Percentiles rank a stretch among this genome's conserved stretches.
phyloP scores from a whole-genome alignment of 768 basidiomycete genomes.

The Termitomyces sp. region DNA sequence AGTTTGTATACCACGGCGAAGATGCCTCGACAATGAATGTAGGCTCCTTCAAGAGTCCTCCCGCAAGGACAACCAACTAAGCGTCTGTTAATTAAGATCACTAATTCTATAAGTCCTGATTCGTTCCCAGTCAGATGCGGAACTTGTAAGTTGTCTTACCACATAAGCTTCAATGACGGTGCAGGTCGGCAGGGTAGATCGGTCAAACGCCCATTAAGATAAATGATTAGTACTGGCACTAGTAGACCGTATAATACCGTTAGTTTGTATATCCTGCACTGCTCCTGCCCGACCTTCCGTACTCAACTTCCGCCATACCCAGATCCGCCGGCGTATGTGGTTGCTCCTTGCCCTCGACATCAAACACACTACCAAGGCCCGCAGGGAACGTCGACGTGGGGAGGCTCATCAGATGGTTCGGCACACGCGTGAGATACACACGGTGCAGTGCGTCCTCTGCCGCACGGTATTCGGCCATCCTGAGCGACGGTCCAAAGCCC shows the following conservation, averaged over 20 bases:
- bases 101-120: too few relatives aligned
- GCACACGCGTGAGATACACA: constrained; percentile 78
- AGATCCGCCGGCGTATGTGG: constrained; percentile 53
- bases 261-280: constrained; percentile 8
- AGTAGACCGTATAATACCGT: neutral
- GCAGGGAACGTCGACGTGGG: constrained; percentile 74
- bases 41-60: too few relatives aligned
- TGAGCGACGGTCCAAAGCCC: constrained; percentile 88
- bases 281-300: constrained; percentile 66
- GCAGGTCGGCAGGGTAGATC: neutral
- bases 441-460: constrained; percentile 84
- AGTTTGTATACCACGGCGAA: constrained; percentile 4
- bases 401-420: constrained; percentile 61
- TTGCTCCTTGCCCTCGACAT: constrained; percentile 34
- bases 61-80: too few relatives aligned
- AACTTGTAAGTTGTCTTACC: too few relatives aligned
- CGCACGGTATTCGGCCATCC: constrained; percentile 94
- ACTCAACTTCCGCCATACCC: constrained; percentile 61
- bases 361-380: constrained; percentile 52
- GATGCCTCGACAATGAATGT: too few relatives aligned
- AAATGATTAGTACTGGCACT: constrained; percentile 3
- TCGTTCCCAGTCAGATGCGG: too few relatives aligned
- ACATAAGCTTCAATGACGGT: too few relatives aligned
- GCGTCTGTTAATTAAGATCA: too few relatives aligned
- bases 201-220: neutral